Evolutionary conservation across 495 filamentous ascomycete species (phyloP).

Genomic region (Penicillium maclennaniae): DNA sequence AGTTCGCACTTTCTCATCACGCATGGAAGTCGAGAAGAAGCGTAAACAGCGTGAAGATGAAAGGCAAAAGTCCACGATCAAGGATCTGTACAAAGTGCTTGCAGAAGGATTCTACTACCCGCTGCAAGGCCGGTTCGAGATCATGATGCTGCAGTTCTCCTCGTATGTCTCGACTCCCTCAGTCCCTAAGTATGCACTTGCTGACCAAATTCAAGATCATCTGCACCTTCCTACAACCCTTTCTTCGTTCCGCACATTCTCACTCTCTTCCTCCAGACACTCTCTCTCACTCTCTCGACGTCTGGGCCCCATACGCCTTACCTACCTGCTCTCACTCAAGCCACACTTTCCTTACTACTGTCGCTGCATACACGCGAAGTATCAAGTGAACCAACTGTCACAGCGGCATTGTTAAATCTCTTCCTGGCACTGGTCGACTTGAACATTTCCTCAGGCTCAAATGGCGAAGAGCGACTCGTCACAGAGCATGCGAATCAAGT

Average conservation of each 20-base stretch:
- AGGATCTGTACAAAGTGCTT: slow-evolving; percentile 71
- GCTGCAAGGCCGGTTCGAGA: slow-evolving; percentile 51
- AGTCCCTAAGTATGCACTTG: not conserved
- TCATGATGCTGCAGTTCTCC: slow-evolving; percentile 42
- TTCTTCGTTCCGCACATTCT: slow-evolving; percentile 45
- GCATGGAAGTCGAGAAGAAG: slow-evolving; percentile 65
- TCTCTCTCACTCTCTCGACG: slow-evolving; percentile 48
- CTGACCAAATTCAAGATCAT: slow-evolving; percentile 25
- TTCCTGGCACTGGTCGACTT: slow-evolving; percentile 80
- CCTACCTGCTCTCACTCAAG: slow-evolving; percentile 42
- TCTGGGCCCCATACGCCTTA: slow-evolving; percentile 44
- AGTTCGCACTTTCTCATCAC: slow-evolving; percentile 71
- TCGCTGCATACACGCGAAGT: slow-evolving; percentile 40
- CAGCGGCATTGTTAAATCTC: slow-evolving; percentile 71
- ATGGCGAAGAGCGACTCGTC: slow-evolving; percentile 67
- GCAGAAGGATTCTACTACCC: slow-evolving; percentile 78
- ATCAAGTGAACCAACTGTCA: slow-evolving; percentile 56
- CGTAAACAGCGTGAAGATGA: slow-evolving; percentile 47
- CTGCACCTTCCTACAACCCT: slow-evolving; percentile 35
- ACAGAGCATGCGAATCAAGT: slow-evolving; percentile 40
- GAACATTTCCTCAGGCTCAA: slow-evolving; percentile 55
- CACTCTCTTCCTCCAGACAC: slow-evolving; percentile 49
- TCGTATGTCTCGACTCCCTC: slow-evolving; percentile 27
- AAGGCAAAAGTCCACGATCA: slow-evolving; percentile 55
- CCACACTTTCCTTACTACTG: slow-evolving; percentile 44